A percentile compares a stretch with the other conserved stretches of the same genome.
Evolutionary conservation across 2,329 filamentous ascomycete genomes (phyloP).

Genomic region (Myriosclerotinia curreyana): DNA sequence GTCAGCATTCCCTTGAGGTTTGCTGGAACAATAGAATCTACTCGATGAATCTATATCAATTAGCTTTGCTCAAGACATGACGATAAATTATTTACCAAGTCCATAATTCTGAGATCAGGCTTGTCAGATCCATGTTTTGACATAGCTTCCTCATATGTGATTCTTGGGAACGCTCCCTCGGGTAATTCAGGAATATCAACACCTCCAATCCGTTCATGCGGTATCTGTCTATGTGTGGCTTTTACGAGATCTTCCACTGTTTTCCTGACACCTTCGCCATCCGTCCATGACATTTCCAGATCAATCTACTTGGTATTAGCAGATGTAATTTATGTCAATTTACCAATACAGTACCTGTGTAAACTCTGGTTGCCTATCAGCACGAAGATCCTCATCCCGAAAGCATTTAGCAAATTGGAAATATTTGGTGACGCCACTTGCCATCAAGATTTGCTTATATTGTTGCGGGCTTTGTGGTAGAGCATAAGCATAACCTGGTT

Average conservation of each 20-base stretch:
- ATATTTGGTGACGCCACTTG: slow-evolving; percentile 76
- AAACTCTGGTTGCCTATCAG: slow-evolving; percentile 94
- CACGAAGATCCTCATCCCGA: slow-evolving; percentile 87
- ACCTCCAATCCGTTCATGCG: background rate
- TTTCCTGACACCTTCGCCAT: slow-evolving; percentile 66
- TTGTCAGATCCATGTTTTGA: slow-evolving; percentile 82
- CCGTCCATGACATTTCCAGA: slow-evolving; percentile 87
- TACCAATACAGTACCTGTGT: slow-evolving; percentile 61
- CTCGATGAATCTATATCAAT: slow-evolving; percentile 56
- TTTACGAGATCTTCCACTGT: slow-evolving; percentile 35
- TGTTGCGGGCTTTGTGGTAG: slow-evolving; percentile 96
- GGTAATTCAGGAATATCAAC: slow-evolving; percentile 7
- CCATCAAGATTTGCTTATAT: slow-evolving; percentile 98
- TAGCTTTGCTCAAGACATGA: slow-evolving; percentile 23
- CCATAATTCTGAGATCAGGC: slow-evolving; percentile 77
- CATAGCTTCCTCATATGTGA: slow-evolving; percentile 79
- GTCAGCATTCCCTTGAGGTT: slow-evolving; percentile 75
- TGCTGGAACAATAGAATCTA: slow-evolving; percentile 60
- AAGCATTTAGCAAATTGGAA: slow-evolving; percentile 95
- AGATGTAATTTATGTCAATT: background rate
- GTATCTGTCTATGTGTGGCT: slow-evolving; percentile 26
- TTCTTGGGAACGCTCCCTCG: slow-evolving; percentile 29
- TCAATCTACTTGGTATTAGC: slow-evolving; percentile 60
- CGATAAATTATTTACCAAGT: slow-evolving; percentile 48
- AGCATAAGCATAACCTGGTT: slow-evolving; percentile 75